phyloP scores from a whole-genome alignment of 2,329 filamentous ascomycete genomes.

The Colletotrichum sp. region DNA sequence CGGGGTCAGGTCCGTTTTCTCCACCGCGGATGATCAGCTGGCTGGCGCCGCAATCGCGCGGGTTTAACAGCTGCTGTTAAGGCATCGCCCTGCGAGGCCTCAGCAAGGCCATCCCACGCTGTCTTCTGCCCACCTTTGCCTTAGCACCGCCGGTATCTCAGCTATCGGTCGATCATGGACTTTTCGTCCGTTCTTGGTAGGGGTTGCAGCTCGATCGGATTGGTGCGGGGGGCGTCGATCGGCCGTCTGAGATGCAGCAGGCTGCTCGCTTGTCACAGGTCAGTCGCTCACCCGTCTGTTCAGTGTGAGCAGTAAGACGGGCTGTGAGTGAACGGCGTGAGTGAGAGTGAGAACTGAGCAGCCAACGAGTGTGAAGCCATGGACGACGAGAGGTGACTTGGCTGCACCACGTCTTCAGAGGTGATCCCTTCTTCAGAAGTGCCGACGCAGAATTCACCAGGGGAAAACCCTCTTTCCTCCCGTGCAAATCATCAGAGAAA shows the following conservation, averaged over 20 bases:
- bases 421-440: background rate
- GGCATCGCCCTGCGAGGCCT: slow-evolving; percentile 9
- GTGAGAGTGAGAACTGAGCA: slow-evolving; percentile 14
- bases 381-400: background rate
- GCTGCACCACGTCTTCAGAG: background rate
- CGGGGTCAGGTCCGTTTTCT: slow-evolving; percentile 15
- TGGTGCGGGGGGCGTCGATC: slow-evolving; percentile 10
- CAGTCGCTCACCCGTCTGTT: background rate
- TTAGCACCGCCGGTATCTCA: background rate
- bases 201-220: slow-evolving; percentile 10
- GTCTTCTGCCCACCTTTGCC: background rate
- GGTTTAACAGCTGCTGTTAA: slow-evolving; percentile 8
- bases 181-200: background rate
- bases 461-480: background rate
- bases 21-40: slow-evolving; percentile 24
- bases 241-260: slow-evolving; percentile 12
- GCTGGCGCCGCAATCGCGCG: slow-evolving; percentile 13
- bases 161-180: background rate
- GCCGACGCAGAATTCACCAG: background rate
- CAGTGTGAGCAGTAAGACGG: background rate
- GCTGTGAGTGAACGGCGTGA: background rate
- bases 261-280: background rate
- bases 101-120: background rate
- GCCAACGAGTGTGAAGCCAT: background rate
- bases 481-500: slow-evolving; percentile 12